Conservation (phyloP, 2,329 filamentous ascomycete genomes). For the Fusarium virguliforme region DNA sequence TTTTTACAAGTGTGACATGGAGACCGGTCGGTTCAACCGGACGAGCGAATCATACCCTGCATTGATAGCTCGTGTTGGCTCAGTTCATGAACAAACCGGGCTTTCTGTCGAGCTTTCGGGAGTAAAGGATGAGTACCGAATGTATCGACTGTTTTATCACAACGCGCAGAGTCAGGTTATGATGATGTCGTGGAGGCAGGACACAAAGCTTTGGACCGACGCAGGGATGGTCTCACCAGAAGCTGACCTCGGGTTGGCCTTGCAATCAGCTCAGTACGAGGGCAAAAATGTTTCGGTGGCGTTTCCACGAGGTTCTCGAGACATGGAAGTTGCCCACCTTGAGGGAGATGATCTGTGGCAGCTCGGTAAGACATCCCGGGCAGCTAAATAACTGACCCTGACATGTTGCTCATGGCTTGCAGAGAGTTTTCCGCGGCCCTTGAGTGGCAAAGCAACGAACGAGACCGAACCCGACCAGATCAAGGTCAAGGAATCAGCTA, state of each 20-base stretch:
- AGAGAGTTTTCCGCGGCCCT: not conserved
- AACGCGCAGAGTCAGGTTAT: not conserved
- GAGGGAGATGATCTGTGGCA: not conserved
- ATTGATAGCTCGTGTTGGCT: not conserved
- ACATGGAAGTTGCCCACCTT: not conserved
- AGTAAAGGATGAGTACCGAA: not conserved
- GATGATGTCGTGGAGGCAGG: not conserved
- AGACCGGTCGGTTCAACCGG: not conserved
- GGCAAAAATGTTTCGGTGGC: not conserved
- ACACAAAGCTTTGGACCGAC: not conserved
- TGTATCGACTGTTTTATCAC: not conserved
- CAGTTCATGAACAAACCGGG: not conserved
- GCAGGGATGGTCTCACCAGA: not conserved
- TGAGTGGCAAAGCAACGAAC: not conserved
- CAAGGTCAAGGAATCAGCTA: not conserved
- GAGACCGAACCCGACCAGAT: not conserved
- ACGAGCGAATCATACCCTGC: not conserved
- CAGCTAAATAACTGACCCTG: accelerated
- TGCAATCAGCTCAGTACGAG: not conserved
- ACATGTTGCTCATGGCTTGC: not conserved
- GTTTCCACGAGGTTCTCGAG: not conserved
- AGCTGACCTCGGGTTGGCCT: not conserved
- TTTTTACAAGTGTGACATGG: not conserved
- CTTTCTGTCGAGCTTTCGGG: not conserved
- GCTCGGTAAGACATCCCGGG: not conserved